Conservation (phyloP, 2,329 filamentous ascomycete genomes). For the Aspergillus hortae region DNA sequence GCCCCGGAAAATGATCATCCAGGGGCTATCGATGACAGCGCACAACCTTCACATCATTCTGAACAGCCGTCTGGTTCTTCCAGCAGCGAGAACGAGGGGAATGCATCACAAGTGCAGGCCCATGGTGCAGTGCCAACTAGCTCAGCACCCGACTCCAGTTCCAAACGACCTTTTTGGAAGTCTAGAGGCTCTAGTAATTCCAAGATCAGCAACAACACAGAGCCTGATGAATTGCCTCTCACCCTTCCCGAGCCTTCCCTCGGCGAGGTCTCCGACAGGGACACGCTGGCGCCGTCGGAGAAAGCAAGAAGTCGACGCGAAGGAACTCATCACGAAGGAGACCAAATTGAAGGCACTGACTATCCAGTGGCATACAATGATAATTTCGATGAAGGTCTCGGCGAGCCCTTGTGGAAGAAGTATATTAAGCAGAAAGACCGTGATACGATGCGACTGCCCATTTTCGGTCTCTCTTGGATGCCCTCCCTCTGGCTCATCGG, state of each 20-base stretch:
- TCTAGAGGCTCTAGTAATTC: conserved; percentile 28
- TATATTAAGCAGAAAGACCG: conserved; percentile 79
- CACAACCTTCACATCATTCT: background rate
- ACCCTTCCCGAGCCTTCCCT: conserved; percentile 30
- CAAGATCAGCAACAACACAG: conserved; percentile 20
- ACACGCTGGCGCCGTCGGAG: conserved; percentile 3
- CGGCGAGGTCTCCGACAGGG: conserved; percentile 1
- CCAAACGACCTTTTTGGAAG: conserved; percentile 33
- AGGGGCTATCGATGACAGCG: conserved; percentile 7
- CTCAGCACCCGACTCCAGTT: conserved; percentile 7
- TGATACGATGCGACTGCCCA: conserved; percentile 75
- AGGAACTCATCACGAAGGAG: conserved; percentile 21
- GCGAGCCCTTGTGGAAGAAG: conserved; percentile 71
- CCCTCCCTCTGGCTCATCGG: conserved; percentile 74
- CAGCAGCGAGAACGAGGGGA: background rate
- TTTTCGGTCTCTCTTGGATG: conserved; percentile 64
- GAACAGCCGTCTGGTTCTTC: background rate
- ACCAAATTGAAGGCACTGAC: conserved; percentile 27
- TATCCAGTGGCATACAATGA: conserved; percentile 65
- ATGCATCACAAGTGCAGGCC: background rate
- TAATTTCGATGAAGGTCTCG: conserved; percentile 59
- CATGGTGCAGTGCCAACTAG: background rate
- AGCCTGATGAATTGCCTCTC: conserved; percentile 35
- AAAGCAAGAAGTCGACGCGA: conserved; percentile 9
- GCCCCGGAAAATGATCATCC: conserved; percentile 14